phyloP scores from a whole-genome alignment of 148 eudicot species.

The Rhododendron molle region DNA sequence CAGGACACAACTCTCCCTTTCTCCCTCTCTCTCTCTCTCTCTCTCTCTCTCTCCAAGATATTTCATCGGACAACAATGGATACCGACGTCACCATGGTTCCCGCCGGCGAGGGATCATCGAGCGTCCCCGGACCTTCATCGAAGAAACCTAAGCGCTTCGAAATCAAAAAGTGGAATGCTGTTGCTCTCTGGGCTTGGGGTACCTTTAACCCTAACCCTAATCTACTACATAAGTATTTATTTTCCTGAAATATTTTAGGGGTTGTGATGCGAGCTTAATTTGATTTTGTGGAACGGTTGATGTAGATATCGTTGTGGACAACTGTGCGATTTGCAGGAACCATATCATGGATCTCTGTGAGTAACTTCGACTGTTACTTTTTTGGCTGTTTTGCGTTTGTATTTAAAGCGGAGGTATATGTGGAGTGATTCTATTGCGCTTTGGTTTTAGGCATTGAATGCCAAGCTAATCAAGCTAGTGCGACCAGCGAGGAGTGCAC shows the following conservation, averaged over 20 bases:
- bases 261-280: neutral
- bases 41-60: neutral
- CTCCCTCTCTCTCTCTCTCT: too few species aligned
- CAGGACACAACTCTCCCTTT: neutral
- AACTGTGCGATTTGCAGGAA: slow-evolving; percentile 76
- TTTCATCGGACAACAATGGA: slow-evolving; percentile 18
- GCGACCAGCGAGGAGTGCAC: slow-evolving; percentile 73
- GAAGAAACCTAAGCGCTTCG: slow-evolving; percentile 61
- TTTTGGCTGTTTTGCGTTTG: neutral
- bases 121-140: slow-evolving; percentile 31
- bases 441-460: slow-evolving; percentile 62
- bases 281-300: neutral
- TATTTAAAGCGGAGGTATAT: neutral
- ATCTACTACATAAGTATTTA: neutral
- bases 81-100: slow-evolving; percentile 57
- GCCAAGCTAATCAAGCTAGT: slow-evolving; percentile 91
- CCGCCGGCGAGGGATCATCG: slow-evolving; percentile 51
- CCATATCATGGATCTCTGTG: slow-evolving; percentile 72
- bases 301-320: slow-evolving; percentile 83
- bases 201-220: slow-evolving; percentile 4
- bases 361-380: slow-evolving; percentile 1
- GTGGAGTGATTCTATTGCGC: slow-evolving; percentile 1
- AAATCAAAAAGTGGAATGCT: slow-evolving; percentile 77
- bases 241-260: too few species aligned
- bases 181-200: slow-evolving; percentile 85